phyloP scores from a whole-genome alignment of 2,329 filamentous ascomycete genomes.

The Rosellinia necatrix region DNA sequence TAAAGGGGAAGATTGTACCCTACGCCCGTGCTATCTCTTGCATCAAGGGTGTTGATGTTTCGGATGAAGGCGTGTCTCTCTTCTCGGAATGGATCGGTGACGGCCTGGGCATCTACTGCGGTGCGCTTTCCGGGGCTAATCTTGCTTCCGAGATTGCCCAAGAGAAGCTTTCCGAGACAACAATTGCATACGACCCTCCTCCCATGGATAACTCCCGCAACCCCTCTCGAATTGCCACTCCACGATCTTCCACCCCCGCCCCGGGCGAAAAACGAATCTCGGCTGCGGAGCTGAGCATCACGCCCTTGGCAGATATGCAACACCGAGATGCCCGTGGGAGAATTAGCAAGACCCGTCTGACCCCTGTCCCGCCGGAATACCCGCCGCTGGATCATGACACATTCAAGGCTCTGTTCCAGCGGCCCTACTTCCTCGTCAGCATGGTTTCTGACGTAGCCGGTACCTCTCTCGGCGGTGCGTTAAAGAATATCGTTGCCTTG shows the following conservation, averaged over 20 bases:
- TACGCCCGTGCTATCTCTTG: conserved; percentile 94
- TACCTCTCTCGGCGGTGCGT: conserved; percentile 88
- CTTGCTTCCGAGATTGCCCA: conserved; percentile 92
- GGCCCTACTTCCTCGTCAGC: conserved; percentile 96
- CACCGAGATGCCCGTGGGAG: conserved; percentile 73
- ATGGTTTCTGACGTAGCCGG: conserved; percentile 95
- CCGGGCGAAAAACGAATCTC: conserved; percentile 54
- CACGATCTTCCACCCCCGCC: conserved; percentile 53
- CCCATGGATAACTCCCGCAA: conserved; percentile 78
- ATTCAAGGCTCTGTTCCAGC: conserved; percentile 86
- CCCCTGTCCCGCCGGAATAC: conserved; percentile 78
- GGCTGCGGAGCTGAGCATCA: conserved; percentile 56
- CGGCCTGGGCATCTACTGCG: conserved; percentile 92
- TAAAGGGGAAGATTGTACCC: conserved; percentile 87
- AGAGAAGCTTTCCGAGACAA: conserved; percentile 97
- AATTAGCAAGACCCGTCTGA: conserved; percentile 70
- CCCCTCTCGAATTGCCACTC: conserved; percentile 61
- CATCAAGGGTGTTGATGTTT: conserved; percentile 96
- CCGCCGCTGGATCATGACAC: conserved; percentile 84
- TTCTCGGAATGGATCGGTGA: conserved; percentile 96
- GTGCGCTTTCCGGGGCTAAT: conserved; percentile 93
- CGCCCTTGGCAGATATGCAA: conserved; percentile 58
- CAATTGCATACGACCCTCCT: conserved; percentile 93
- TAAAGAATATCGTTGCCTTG: conserved; percentile 96
- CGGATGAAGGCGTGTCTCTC: conserved; percentile 80